Conservation (phyloP, 768 basidiomycete species). For the Leccinum uliginosum region DNA sequence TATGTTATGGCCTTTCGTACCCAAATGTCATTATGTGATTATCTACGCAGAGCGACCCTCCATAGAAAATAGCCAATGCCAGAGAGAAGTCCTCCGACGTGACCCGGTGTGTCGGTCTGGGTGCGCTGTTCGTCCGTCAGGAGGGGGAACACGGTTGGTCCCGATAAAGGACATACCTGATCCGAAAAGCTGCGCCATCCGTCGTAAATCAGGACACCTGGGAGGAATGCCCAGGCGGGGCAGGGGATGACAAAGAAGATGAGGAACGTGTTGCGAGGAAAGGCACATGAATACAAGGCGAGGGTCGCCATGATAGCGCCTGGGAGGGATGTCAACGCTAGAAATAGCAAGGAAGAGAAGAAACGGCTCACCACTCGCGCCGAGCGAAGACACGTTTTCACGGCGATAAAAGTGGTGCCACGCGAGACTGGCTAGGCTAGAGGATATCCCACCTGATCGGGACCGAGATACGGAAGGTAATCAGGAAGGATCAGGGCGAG, state of each 20-base stretch:
- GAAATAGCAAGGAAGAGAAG: not conserved
- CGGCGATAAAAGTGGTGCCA: conserved; percentile 41
- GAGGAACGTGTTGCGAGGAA: conserved; percentile 60
- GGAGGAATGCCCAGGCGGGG: conserved; percentile 72
- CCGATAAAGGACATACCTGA: conserved; percentile 23
- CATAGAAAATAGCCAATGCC: conserved; percentile 52
- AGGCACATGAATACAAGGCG: conserved; percentile 68
- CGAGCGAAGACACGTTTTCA: conserved; percentile 40
- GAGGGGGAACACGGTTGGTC: not conserved
- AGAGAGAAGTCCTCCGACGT: conserved; percentile 62
- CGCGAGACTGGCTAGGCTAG: conserved; percentile 43
- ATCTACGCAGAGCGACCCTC: conserved; percentile 28
- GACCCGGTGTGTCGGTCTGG: conserved; percentile 57
- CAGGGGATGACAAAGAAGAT: conserved; percentile 76
- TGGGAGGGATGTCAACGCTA: conserved; percentile 24
- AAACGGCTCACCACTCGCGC: conserved; percentile 64
- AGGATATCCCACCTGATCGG: conserved; percentile 53
- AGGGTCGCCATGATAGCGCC: conserved; percentile 69
- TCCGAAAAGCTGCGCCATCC: conserved; percentile 33
- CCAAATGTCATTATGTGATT: not conserved
- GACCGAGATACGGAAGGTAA: not conserved
- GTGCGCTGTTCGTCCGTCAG: conserved; percentile 36
- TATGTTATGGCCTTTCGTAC: conserved; percentile 5
- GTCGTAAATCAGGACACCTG: conserved; percentile 47
- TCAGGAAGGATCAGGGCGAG: not conserved